Evolutionary conservation across 2,329 filamentous ascomycete species (phyloP).

Genomic region (Beauveria varroae): DNA sequence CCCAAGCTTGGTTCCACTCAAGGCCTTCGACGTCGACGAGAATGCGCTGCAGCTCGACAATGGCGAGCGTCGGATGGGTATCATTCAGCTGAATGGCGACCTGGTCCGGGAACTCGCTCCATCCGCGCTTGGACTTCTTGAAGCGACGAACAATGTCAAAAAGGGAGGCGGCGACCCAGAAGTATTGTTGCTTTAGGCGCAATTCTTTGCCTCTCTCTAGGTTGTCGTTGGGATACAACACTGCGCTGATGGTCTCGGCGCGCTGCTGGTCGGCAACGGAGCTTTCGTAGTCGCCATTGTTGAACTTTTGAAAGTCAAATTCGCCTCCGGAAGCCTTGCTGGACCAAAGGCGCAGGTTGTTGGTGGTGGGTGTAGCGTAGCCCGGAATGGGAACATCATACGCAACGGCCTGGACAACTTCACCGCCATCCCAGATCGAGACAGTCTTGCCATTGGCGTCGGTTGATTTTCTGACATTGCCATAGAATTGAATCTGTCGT

Average conservation of each 20-base stretch:
- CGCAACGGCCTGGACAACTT: conserved; percentile 84
- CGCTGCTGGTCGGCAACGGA: conserved; percentile 97
- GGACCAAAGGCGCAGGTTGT: conserved; percentile 95
- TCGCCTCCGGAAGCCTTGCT: conserved; percentile 96
- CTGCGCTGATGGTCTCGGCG: conserved; percentile 97
- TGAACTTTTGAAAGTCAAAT: conserved; percentile 99
- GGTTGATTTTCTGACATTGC: conserved; percentile 65
- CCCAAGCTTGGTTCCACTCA: conserved; percentile 90
- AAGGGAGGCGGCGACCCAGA: conserved; percentile 96
- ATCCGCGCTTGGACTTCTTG: conserved; percentile 90
- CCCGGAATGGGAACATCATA: conserved; percentile 92
- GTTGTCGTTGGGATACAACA: conserved; percentile 96
- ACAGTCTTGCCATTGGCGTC: conserved; percentile 70
- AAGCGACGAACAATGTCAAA: conserved; percentile 95
- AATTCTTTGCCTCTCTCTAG: conserved; percentile 94
- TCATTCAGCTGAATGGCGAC: conserved; percentile 98
- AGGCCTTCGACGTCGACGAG: conserved; percentile 83
- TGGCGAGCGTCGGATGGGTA: conserved; percentile 91
- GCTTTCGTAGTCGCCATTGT: conserved; percentile 94
- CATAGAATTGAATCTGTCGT: conserved; percentile 86
- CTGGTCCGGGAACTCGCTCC: conserved; percentile 88
- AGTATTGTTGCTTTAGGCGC: conserved; percentile 97
- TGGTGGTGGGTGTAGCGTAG: conserved; percentile 82
- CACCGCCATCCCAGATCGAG: conserved; percentile 82
- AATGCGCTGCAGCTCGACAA: conserved; percentile 93